Evolutionary conservation across 345 rosid genomes (phyloP).

Genomic region (Alliaria petiolata): DNA sequence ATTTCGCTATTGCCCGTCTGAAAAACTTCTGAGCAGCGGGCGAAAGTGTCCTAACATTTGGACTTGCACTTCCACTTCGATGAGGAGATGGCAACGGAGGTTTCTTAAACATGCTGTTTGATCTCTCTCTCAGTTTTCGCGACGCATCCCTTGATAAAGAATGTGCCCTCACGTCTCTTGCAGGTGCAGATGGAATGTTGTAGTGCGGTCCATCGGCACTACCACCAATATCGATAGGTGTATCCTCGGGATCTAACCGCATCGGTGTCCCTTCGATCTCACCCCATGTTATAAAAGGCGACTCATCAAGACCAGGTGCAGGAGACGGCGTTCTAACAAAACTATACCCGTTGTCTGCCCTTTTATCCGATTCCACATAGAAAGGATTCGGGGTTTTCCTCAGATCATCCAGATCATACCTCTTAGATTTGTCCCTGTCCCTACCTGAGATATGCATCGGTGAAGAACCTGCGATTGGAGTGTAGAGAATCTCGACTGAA

Average conservation of each 20-base stretch:
- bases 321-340: conserved; percentile 96
- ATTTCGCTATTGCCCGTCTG: conserved; percentile 77
- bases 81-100: conserved; percentile 89
- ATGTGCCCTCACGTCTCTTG: conserved; percentile 82
- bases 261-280: conserved; percentile 96
- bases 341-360: conserved; percentile 79
- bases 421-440: conserved; percentile 70
- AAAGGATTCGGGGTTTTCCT: conserved; percentile 81
- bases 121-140: conserved; percentile 70
- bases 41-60: conserved; percentile 68
- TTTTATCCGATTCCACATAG: conserved; percentile 71
- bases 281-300: conserved; percentile 98
- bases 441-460: conserved; percentile 62
- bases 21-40: conserved; percentile 98
- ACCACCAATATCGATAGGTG: conserved; percentile 91
- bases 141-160: conserved; percentile 89
- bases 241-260: conserved; percentile 83
- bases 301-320: conserved; percentile 85
- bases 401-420: conserved; percentile 85
- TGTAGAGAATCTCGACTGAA: conserved; percentile 67
- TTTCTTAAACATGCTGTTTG: conserved; percentile 76
- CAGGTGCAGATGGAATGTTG: conserved; percentile 71
- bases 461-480: conserved; percentile 72
- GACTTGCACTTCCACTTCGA: conserved; percentile 96
- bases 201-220: conserved; percentile 78